Evolutionary conservation across 2,329 filamentous ascomycete species (phyloP).

Genomic region (Bipolaris cookei): DNA sequence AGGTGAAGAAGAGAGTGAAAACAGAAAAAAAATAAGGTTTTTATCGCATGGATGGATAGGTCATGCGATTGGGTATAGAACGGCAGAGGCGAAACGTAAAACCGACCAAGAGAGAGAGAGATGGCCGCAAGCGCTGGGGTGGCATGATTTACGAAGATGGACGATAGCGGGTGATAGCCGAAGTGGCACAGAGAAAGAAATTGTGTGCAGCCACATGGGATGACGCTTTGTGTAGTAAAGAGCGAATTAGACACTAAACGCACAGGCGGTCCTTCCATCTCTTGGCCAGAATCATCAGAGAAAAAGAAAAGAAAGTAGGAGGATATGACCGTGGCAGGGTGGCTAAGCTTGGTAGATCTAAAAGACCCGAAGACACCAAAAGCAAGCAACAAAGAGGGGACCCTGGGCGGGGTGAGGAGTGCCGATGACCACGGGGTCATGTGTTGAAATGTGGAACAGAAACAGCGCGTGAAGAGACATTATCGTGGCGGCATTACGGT

Average conservation of each 20-base stretch:
- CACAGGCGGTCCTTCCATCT: conserved; percentile 15
- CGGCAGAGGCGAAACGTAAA: conserved; percentile 16
- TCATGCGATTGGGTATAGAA: conserved; percentile 35
- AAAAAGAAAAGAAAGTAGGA: conserved; percentile 4
- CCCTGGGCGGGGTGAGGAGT: conserved; percentile 19
- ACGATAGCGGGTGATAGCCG: neutral
- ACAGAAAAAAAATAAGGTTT: conserved; percentile 13
- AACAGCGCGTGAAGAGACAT: conserved; percentile 36
- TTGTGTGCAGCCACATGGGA: conserved; percentile 8
- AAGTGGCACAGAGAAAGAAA: conserved; percentile 16
- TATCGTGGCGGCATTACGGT: conserved; percentile 45
- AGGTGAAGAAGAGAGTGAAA: conserved; percentile 2
- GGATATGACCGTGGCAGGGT: neutral
- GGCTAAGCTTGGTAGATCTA: neutral
- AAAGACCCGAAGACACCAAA: neutral
- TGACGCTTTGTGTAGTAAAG: conserved; percentile 18
- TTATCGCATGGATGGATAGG: conserved; percentile 4
- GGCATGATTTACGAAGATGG: conserved; percentile 8
- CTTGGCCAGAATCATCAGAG: conserved; percentile 15
- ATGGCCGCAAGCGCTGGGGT: conserved; percentile 15
- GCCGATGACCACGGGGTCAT: conserved; percentile 28
- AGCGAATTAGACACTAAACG: conserved; percentile 39
- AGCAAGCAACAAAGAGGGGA: neutral
- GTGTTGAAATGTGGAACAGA: conserved; percentile 24
- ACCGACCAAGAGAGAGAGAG: conserved; percentile 14